Base-by-base conservation (phyloP, 2,329 filamentous ascomycete species). In the Akanthomyces uredinophilus region DNA sequence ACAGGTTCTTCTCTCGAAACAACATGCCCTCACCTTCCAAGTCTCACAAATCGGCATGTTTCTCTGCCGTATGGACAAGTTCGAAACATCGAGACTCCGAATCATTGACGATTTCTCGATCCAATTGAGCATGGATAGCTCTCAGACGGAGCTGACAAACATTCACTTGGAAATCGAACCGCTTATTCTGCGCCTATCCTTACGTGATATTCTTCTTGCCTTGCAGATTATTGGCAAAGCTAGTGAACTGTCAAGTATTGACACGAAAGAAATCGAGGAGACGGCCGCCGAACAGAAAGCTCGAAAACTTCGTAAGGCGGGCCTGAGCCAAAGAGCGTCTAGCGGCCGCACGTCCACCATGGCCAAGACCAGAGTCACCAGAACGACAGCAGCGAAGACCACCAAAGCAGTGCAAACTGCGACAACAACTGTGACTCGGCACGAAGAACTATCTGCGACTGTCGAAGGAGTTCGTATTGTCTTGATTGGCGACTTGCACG, bases 21-120 rank as follows among this genome's bases (percentile, higher is more conserved):
- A 99, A 73, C 92, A 98, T 77, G 91, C 94, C 10, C 83, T 96
- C 68, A 97, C 95, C 1, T 83, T 99, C 71, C 94, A 99, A 71
- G 87, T 99, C 3, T 93, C 92, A 8, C 88, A 98, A 70, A 85
- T 98, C 59, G 95, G 95, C 68, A 99, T 99, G 95, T 99, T 97
- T 73, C 76, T 99, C 37, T 99, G 96, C 72, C 90, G 95, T 14
- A 99, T 99, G 95, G 96, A 99, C 74, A 91, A 88, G 65, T 98
- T 98, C 68, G 94, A 99, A 68, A 92, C 90, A 4, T 93, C 89
- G 46, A 87, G 92, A 43, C 82, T 99, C 52, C 87, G 95, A 20
- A 96, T 99, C 64, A 85, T 99, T 37, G 96, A 99, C 71, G 93
- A 99, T 74, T 99, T 99, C 73, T 96, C 92, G 3, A 80, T 98